Evolutionary conservation across 805 yeast genomes (phyloP).

Genomic region (Starmerella roubikii): DNA sequence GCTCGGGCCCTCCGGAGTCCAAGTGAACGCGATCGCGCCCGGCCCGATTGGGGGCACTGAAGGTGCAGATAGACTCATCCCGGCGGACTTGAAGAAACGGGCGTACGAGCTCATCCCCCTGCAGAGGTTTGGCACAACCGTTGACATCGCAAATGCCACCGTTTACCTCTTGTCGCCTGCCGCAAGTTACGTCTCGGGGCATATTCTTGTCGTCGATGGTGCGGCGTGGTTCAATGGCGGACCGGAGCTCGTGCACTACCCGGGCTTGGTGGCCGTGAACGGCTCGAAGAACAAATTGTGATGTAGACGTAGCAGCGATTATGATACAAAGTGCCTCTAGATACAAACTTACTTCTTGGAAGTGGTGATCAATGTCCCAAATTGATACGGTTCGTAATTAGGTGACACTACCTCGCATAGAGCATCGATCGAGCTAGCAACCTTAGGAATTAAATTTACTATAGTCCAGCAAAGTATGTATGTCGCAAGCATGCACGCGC

Average conservation of each 20-base stretch:
- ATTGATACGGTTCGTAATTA: too few relatives aligned
- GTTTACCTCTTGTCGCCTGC: slow-evolving; percentile 76
- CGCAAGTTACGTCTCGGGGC: slow-evolving; percentile 60
- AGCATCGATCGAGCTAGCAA: too few relatives aligned
- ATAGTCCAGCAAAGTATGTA: too few relatives aligned
- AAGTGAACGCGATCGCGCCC: slow-evolving; percentile 79
- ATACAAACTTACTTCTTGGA: too few relatives aligned
- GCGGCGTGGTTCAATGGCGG: slow-evolving; percentile 59
- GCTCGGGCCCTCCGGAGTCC: slow-evolving; percentile 76
- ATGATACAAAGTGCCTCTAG: too few relatives aligned
- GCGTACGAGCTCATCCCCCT: slow-evolving; percentile 40
- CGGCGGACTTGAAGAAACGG: slow-evolving; percentile 30
- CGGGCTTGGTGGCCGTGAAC: slow-evolving; percentile 30
- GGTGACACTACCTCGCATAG: too few relatives aligned
- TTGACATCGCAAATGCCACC: slow-evolving; percentile 80
- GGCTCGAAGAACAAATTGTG: slow-evolving; percentile 29
- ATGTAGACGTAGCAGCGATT: too few relatives aligned
- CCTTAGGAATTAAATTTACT: too few relatives aligned
- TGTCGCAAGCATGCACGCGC: too few relatives aligned
- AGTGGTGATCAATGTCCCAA: too few relatives aligned
- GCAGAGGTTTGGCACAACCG: slow-evolving; percentile 41
- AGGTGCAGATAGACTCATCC: slow-evolving; percentile 56
- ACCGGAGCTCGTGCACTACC: slow-evolving; percentile 31
- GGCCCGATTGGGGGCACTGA: slow-evolving; percentile 83
- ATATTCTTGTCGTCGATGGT: slow-evolving; percentile 75